Evolutionary conservation across 208 protist species (phyloP).

Genomic region (Leishmania gerbilli): DNA sequence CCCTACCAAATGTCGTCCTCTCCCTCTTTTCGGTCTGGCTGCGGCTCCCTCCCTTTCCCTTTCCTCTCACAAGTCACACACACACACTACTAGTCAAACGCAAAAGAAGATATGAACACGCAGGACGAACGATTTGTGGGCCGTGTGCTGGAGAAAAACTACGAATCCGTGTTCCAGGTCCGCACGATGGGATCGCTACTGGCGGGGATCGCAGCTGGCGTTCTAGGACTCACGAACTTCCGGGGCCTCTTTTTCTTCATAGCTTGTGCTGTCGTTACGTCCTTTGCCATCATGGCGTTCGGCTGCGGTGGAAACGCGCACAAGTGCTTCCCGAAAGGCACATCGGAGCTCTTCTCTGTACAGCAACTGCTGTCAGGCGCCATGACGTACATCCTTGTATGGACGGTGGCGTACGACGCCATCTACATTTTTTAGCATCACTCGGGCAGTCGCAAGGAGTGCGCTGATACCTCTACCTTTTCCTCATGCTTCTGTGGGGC

Average conservation of each 20-base stretch:
- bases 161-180: slow-evolving; percentile 61
- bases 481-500: not conserved
- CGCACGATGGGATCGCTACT: slow-evolving; percentile 77
- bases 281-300: slow-evolving; percentile 54
- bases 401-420: slow-evolving; percentile 87
- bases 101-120: slow-evolving; percentile 34
- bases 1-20: not conserved
- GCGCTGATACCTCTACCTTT: not conserved
- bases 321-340: slow-evolving; percentile 80
- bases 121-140: slow-evolving; percentile 62
- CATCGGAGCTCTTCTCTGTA: slow-evolving; percentile 67
- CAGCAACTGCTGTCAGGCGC: slow-evolving; percentile 56
- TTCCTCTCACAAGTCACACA: not conserved
- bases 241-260: slow-evolving; percentile 76
- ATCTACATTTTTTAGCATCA: slow-evolving; percentile 85
- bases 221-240: slow-evolving; percentile 76
- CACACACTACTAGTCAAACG: not conserved
- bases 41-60: slow-evolving; percentile 17
- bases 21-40: not conserved
- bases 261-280: slow-evolving; percentile 52
- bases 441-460: not conserved
- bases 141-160: slow-evolving; percentile 57
- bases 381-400: slow-evolving; percentile 86
- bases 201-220: slow-evolving; percentile 71
- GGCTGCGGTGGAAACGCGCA: slow-evolving; percentile 55